Conservation (phyloP, 768 basidiomycete species). For the Rhizopogon roseolus region DNA sequence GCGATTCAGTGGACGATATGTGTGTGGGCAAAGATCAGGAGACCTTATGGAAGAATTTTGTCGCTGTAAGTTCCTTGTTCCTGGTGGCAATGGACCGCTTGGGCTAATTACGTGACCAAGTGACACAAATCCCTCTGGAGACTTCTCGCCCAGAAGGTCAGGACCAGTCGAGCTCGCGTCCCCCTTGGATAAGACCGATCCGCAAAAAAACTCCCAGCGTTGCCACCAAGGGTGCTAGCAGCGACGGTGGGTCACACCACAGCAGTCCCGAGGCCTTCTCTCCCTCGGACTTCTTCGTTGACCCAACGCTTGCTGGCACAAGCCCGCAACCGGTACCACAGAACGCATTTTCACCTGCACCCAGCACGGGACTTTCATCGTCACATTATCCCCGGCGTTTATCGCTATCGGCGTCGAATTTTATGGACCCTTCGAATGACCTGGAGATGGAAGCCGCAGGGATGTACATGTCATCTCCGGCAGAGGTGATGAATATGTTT, state of each 20-base stretch:
- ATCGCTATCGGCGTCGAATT: slow-evolving; percentile 20
- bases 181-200: slow-evolving; percentile 87
- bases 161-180: slow-evolving; percentile 46
- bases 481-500: slow-evolving; percentile 61
- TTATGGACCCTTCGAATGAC: slow-evolving; percentile 22
- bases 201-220: slow-evolving; percentile 63
- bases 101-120: slow-evolving; percentile 29
- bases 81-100: background rate
- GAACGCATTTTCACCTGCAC: slow-evolving; percentile 16
- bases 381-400: slow-evolving; percentile 22
- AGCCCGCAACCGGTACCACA: slow-evolving; percentile 19
- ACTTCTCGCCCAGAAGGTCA: slow-evolving; percentile 49
- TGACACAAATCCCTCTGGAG: slow-evolving; percentile 86
- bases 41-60: slow-evolving; percentile 96
- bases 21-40: slow-evolving; percentile 86
- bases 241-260: slow-evolving; percentile 39
- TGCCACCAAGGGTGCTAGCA: slow-evolving; percentile 43
- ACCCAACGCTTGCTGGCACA: slow-evolving; percentile 26
- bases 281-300: slow-evolving; percentile 59
- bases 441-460: slow-evolving; percentile 47
- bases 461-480: slow-evolving; percentile 49
- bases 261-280: slow-evolving; percentile 65
- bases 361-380: slow-evolving; percentile 9
- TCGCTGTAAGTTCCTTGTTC: slow-evolving; percentile 47
- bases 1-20: slow-evolving; percentile 87